Base-by-base conservation (phyloP, 2,329 filamentous ascomycete species). In the Clonostachys chloroleuca region DNA sequence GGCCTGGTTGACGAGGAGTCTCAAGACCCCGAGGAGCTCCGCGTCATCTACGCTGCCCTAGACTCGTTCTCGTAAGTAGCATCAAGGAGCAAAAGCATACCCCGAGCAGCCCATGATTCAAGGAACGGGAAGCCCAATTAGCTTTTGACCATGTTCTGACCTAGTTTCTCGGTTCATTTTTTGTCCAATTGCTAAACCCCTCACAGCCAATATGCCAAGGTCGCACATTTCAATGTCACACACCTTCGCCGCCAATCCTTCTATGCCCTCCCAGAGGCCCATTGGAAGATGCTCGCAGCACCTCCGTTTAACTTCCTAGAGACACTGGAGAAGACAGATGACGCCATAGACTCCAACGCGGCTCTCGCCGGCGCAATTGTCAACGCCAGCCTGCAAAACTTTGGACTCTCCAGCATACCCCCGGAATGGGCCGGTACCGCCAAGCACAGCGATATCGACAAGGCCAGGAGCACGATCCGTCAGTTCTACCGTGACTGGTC, bases 401-500 rank as follows among this genome's bases (percentile, higher is more conserved):
- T 95, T 56, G 75, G 77, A 17, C 67, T 83, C n/a, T 56, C 73
- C 17, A 59, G 58, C 20, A 72, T 84, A 55, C 80, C 81, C 30
- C 69, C 75, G 12, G 75, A 84, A 41, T 92, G 91, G 85, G 75
- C 81, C 17, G 84, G 81, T 5, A 74, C 81, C 34, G 87, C 91
- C 13, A 92, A 84, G 40, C 69, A 82, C 24, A 73, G 74, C 18
- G 92, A 97, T 59, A 73, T 95, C 46, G 90, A 95, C 62, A 99
- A 97, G 67, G 92, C 92, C 3, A 81, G 91, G 52, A 95, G 90
- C 59, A 97, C 92, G 2, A 77, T 99, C 45, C 84, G 92, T 12
- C 94, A 99, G 61, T 89, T 97, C 63, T 97, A 92, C 66, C 84
- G 94, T 14, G 94, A 99, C 65, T 99, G 95, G 94, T 90, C 89